Percentiles rank a stretch among this genome's conserved stretches.
These are phyloP conservation scores for Fomitopsis betulina DNA, from an alignment of 1,284 basidiomycete species.

Conservation along the genomic window DNA sequence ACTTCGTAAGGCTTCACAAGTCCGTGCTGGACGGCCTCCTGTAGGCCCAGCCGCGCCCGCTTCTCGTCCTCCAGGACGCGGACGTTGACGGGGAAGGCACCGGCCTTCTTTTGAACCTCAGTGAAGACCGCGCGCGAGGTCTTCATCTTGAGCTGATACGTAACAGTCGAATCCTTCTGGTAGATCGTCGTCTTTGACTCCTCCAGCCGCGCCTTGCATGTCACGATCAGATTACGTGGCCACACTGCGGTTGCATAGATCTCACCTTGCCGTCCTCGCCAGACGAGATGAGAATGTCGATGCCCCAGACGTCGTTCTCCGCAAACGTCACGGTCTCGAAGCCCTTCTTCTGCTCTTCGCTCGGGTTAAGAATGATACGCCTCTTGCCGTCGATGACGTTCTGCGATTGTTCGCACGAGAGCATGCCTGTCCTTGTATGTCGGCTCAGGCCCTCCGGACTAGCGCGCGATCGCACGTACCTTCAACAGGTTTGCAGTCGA, in stretches of 20 bases:
- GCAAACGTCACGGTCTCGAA: slow-evolving; percentile 83
- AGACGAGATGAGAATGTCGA: slow-evolving; percentile 91
- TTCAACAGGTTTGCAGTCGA: slow-evolving; percentile 87
- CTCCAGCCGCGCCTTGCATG: slow-evolving; percentile 73
- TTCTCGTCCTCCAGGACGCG: slow-evolving; percentile 94
- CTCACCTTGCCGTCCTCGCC: slow-evolving; percentile 83
- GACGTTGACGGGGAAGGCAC: slow-evolving; percentile 97
- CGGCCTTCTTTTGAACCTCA: slow-evolving; percentile 97
- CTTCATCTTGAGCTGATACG: slow-evolving; percentile 98
- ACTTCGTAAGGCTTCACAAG: slow-evolving; percentile 90
- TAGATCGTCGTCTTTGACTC: slow-evolving; percentile 91
- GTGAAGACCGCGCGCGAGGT: slow-evolving; percentile 92
- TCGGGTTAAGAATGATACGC: slow-evolving; percentile 89
- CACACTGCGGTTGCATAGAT: slow-evolving; percentile 8
- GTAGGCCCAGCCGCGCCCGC: slow-evolving; percentile 89
- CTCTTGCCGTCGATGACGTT: slow-evolving; percentile 98
- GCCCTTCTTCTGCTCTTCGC: slow-evolving; percentile 78
- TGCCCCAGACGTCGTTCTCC: slow-evolving; percentile 94
- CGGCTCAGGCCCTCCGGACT: background rate
- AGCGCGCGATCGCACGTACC: slow-evolving; percentile 42
- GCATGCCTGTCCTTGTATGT: slow-evolving; percentile 60
- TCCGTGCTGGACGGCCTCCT: slow-evolving; percentile 93
- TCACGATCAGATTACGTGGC: background rate
- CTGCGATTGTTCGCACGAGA: slow-evolving; percentile 88
- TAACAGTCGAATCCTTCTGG: slow-evolving; percentile 83